These are phyloP conservation scores for Ampelocalamus luodianensis DNA, from an alignment of 176 grass and related monocot genomes.

Conservation along the genomic window DNA sequence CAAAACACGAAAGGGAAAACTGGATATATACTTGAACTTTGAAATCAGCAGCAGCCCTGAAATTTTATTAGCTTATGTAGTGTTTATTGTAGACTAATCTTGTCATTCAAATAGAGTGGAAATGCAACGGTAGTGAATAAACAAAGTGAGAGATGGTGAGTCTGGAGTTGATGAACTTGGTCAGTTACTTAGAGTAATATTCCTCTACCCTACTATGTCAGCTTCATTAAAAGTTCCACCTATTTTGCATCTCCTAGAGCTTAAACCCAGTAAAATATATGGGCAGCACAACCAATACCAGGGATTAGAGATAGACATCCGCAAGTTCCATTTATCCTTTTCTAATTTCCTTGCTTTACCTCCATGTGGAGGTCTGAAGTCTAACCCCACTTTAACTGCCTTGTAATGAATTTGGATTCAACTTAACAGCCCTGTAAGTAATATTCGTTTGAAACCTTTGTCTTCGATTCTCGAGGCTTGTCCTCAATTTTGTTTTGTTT, in stretches of 20 bases:
- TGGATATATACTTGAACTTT: background rate
- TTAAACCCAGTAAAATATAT: background rate
- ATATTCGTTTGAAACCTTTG: background rate
- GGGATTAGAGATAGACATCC: background rate
- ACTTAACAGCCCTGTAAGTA: background rate
- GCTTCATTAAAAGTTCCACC: background rate
- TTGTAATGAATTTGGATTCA: background rate
- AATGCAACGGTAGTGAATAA: background rate
- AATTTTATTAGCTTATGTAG: background rate
- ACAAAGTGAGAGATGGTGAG: background rate
- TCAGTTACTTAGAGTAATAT: background rate
- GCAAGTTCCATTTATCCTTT: background rate
- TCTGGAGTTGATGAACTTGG: constrained; percentile 5
- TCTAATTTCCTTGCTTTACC: background rate
- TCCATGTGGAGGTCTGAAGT: background rate
- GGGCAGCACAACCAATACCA: background rate
- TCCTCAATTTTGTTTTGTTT: background rate
- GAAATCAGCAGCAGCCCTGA: background rate
- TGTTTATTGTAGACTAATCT: background rate
- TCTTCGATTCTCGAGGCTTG: background rate
- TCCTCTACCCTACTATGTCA: background rate
- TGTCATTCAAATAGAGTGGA: background rate
- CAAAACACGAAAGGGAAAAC: background rate
- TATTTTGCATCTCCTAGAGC: background rate
- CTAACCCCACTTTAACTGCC: background rate